Conservation (phyloP, 1,284 basidiomycete species). For the Ganoderma sinense region DNA sequence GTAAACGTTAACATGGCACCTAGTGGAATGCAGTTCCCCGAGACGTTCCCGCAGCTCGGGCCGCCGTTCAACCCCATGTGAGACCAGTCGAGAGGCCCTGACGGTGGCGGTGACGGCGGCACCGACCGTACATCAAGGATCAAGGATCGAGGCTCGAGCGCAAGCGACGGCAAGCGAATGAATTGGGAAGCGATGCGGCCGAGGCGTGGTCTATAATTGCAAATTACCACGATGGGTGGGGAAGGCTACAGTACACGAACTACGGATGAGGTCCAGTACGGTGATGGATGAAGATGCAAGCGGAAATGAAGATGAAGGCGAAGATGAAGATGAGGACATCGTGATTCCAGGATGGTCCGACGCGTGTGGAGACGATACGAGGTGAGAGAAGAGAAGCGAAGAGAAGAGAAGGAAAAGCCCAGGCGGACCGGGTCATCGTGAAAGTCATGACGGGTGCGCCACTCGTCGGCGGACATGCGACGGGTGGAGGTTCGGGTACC, state of each 20-base stretch:
- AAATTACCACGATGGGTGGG: constrained; percentile 24
- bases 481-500: constrained; percentile 38
- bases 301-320: neutral
- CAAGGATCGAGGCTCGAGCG: neutral
- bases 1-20: constrained; percentile 9
- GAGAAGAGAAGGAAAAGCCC: neutral
- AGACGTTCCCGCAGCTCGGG: constrained; percentile 35
- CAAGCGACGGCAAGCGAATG: constrained; percentile 3
- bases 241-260: constrained; percentile 32
- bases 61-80: constrained; percentile 39
- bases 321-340: neutral
- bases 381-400: neutral
- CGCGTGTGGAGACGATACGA: neutral
- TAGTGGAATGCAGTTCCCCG: constrained; percentile 30
- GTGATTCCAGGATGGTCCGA: constrained; percentile 1
- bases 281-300: constrained; percentile 9
- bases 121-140: constrained; percentile 4
- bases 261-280: constrained; percentile 15
- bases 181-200: constrained; percentile 3
- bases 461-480: constrained; percentile 40
- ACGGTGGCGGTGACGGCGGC: neutral
- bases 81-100: constrained; percentile 24
- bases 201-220: constrained; percentile 35
- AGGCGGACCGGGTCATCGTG: neutral
- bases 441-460: constrained; percentile 29